Percentiles rank a stretch among this genome's conserved stretches.
phyloP scores from a whole-genome alignment of 305 asterid genomes.

The Plantago lanceolata region DNA sequence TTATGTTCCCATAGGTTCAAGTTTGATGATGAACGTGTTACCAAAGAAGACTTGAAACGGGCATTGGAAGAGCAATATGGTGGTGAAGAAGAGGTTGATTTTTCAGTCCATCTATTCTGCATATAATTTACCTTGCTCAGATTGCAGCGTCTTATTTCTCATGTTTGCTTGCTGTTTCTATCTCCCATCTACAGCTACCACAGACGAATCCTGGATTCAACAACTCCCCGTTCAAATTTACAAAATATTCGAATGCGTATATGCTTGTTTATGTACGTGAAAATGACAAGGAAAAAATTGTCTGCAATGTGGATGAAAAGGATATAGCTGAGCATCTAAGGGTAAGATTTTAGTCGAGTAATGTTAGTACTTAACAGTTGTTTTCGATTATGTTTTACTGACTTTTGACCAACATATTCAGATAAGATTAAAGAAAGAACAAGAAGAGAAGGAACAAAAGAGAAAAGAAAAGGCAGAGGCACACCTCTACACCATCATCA shows the following conservation, averaged over 20 bases:
- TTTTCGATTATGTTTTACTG: constrained; percentile 20
- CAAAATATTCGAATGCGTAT: constrained; percentile 55
- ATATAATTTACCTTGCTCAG: constrained; percentile 13
- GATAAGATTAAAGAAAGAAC: constrained; percentile 77
- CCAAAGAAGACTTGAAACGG: constrained; percentile 54
- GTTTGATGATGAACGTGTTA: constrained; percentile 66
- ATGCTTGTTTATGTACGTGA: constrained; percentile 72
- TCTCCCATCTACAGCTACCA: constrained; percentile 36
- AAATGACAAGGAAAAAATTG: constrained; percentile 53
- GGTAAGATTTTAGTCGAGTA: constrained; percentile 30
- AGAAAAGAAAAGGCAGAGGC: constrained; percentile 80
- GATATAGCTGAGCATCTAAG: constrained; percentile 64
- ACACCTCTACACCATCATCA: constrained; percentile 76
- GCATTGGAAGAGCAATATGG: constrained; percentile 66
- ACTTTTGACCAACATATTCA: constrained; percentile 27
- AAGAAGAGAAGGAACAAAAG: constrained; percentile 76
- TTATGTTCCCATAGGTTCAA: constrained; percentile 40
- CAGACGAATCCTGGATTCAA: constrained; percentile 52
- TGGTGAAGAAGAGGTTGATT: constrained; percentile 55
- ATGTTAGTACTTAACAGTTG: constrained; percentile 1
- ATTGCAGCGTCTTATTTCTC: constrained; percentile 11
- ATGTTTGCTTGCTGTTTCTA: constrained; percentile 17
- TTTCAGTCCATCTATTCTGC: constrained; percentile 6
- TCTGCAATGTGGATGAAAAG: constrained; percentile 57
- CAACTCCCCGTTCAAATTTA: constrained; percentile 49